These are phyloP conservation scores for Fusarium sp. DNA, from an alignment of 2,329 filamentous ascomycete species.

Conservation along the genomic window DNA sequence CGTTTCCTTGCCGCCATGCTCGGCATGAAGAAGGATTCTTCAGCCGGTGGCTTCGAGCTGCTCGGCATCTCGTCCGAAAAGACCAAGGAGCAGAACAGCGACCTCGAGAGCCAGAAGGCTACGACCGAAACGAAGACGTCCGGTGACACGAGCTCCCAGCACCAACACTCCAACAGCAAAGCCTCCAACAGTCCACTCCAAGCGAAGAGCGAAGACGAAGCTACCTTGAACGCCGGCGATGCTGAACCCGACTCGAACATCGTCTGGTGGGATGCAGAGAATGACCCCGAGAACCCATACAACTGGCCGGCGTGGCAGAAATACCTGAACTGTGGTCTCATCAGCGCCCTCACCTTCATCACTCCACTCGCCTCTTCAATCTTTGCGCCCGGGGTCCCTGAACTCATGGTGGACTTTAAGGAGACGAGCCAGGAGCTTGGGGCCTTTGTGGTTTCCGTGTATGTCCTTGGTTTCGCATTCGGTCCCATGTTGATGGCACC, in stretches of 20 bases:
- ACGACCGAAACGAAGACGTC: not conserved
- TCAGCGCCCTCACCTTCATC: not conserved
- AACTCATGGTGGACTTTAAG: not conserved
- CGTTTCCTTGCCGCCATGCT: not conserved
- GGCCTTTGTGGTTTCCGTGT: not conserved
- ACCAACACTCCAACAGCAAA: not conserved
- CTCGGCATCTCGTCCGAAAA: not conserved
- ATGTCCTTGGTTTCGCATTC: not conserved
- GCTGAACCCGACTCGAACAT: not conserved
- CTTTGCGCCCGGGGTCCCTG: not conserved
- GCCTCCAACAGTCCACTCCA: not conserved
- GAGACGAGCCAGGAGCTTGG: not conserved
- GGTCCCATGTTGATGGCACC: not conserved
- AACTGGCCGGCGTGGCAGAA: not conserved
- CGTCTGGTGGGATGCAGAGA: not conserved
- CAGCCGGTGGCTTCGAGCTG: not conserved
- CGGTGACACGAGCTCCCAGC: not conserved
- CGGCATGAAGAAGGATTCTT: not conserved
- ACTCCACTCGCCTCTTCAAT: not conserved
- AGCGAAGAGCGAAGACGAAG: not conserved
- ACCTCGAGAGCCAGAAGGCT: not conserved
- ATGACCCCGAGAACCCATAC: not conserved
- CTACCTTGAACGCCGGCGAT: not conserved
- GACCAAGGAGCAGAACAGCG: not conserved
- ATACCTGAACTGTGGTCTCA: not conserved